Percentiles rank a stretch among this genome's conserved stretches.
Conservation (phyloP, 257 asterid genomes). For the Schizonepeta tenuifolia region DNA sequence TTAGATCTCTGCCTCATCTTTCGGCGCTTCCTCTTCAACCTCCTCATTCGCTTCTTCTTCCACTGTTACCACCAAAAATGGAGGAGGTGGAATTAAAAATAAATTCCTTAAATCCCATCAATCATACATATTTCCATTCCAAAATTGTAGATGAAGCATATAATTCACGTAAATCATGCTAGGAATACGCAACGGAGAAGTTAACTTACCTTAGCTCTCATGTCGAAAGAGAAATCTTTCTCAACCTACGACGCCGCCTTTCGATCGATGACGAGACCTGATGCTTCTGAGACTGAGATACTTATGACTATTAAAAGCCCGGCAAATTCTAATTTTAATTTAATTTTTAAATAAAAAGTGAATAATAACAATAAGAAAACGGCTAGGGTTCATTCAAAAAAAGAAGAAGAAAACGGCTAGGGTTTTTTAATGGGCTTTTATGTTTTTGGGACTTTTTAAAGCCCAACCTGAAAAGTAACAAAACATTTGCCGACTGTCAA, state of each 20-base stretch:
- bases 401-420: not conserved
- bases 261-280: slow-evolving; percentile 9
- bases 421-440: not conserved
- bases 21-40: slow-evolving; percentile 62
- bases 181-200: not conserved
- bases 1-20: slow-evolving; percentile 61
- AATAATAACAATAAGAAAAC: not conserved
- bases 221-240: slow-evolving; percentile 21
- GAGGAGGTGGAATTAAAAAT: not conserved
- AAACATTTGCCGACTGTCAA: not conserved
- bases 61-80: slow-evolving; percentile 35
- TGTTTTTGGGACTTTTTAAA: not conserved
- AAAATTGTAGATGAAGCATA: not conserved
- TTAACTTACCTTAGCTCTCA: slow-evolving; percentile 48
- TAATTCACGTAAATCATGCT: too few relatives aligned
- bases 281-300: slow-evolving; percentile 29
- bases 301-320: too few relatives aligned
- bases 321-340: too few relatives aligned
- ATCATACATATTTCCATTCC: not conserved
- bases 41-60: slow-evolving; percentile 63
- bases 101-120: not conserved
- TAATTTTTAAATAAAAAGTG: not conserved
- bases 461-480: not conserved
- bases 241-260: slow-evolving; percentile 26
- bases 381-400: too few relatives aligned